Evolutionary conservation across 805 yeast genomes (phyloP), one percentile per base, ranked within the genome.

Genomic region (Cyberlindnera xylosilytica): DNA sequence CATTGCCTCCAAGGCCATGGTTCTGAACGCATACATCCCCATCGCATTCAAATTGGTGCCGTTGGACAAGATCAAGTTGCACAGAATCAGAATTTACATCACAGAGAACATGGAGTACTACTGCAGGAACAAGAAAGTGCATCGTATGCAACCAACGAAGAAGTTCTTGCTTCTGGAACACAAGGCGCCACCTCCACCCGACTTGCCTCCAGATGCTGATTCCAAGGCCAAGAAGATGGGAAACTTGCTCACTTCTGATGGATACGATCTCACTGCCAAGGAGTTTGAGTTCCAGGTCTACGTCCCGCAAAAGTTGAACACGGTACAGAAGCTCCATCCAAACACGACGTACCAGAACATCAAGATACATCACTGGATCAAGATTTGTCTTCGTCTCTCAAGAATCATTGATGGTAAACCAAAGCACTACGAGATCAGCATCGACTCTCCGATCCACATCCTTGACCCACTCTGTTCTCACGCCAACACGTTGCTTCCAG

Each of bases 321-420:
- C 74, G 19, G 74, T 74, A 36, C 73, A 71, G 41, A 71, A 68
- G 44, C 63, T 84, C 22, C 96, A 88, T 55, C 96, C 98, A 1
- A 95, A 93, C 62, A 87, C 97, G 0, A 78, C 87, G 3, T 83
- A 74, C 52, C 78, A 75, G 19, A 81, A 80, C 53, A 88, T 93
- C 48, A 90, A 88, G 64, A 75, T 93, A 6, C 91, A 87, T 56
- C 99, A 93, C 65, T 93, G 99, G 97, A 81, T 93, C 55, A 93
- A 93, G 64, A 75, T 93, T 13, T 84, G 95, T 49, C 65, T 93
- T 39, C 68, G 98, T 39, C 69, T 93, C 30, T 86, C 96, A 5
- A 78, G 75, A 51, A 58, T 72, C n/a, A 81, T 84, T 34, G 72
- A 75, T 36, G 74, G 69, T 11, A 87, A 87, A 58, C 70, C 95